Conservation (phyloP, 768 basidiomycete species). For the Chalciporus pseudorubinellus region DNA sequence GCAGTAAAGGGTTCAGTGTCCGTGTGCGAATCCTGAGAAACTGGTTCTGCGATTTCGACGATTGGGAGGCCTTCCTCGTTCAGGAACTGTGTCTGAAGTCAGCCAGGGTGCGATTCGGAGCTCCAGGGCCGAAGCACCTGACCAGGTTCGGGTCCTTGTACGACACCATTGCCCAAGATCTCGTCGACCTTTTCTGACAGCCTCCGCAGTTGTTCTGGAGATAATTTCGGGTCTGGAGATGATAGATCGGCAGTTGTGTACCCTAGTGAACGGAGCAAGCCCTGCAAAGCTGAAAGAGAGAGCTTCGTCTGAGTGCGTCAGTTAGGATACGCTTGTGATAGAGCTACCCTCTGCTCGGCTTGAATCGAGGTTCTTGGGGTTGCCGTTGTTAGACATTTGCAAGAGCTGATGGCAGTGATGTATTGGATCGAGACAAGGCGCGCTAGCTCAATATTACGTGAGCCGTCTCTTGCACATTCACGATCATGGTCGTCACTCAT, state of each 20-base stretch:
- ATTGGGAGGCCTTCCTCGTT: constrained; percentile 82
- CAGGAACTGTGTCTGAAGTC: constrained; percentile 45
- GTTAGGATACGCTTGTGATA: neutral
- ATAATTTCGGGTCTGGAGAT: constrained; percentile 29
- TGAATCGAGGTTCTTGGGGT: constrained; percentile 28
- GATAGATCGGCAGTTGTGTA: constrained; percentile 11
- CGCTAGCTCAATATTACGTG: constrained; percentile 16
- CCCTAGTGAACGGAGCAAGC: constrained; percentile 38
- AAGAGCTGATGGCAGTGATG: neutral
- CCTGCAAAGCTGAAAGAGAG: constrained; percentile 36
- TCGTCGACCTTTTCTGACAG: constrained; percentile 61
- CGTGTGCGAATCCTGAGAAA: constrained; percentile 25
- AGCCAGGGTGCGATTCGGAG: constrained; percentile 20
- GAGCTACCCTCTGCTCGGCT: constrained; percentile 36
- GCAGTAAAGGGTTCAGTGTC: constrained; percentile 13
- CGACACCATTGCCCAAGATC: constrained; percentile 41
- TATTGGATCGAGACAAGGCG: neutral
- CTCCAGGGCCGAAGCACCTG: constrained; percentile 49
- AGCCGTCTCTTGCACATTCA: constrained; percentile 8
- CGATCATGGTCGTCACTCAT: constrained; percentile 43
- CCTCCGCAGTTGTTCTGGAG: constrained; percentile 48
- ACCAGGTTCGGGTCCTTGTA: constrained; percentile 51
- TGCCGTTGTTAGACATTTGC: constrained; percentile 19
- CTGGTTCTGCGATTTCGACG: constrained; percentile 70
- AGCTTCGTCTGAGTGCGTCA: constrained; percentile 9